Conservation (phyloP, 78 protist genomes). For the Protostelium mycophagum region DNA sequence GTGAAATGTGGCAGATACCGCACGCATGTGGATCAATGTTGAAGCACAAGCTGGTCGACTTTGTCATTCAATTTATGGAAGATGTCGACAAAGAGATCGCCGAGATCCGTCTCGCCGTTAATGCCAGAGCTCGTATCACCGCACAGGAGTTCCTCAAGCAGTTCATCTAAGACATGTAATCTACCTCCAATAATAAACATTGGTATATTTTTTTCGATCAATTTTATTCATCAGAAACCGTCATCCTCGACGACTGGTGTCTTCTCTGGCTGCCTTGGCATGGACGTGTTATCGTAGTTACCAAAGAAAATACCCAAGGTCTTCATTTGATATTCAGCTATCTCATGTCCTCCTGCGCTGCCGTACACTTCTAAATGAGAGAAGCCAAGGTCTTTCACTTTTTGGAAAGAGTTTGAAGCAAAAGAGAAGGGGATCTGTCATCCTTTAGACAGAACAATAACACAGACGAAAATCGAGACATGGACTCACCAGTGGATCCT, state of each 20-base stretch:
- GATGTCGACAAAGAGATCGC: conserved; percentile 94
- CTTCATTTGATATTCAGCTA: background rate
- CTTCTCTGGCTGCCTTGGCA: background rate
- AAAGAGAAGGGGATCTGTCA: background rate
- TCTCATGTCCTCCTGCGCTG: background rate
- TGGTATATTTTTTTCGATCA: no score
- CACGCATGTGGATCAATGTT: no score
- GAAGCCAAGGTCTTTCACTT: background rate
- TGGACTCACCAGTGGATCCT: background rate
- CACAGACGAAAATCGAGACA: no score
- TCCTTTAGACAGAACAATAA: no score
- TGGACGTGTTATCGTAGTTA: background rate
- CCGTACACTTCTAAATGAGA: background rate
- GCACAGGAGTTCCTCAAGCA: conserved; percentile 84
- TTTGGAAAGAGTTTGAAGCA: background rate
- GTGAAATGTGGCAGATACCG: no score
- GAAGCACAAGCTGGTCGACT: conserved; percentile 95
- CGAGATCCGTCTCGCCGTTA: conserved; percentile 85
- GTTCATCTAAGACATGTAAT: conserved; percentile 29
- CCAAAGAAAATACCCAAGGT: background rate
- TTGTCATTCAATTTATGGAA: conserved; percentile 94
- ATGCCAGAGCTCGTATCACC: conserved; percentile 83
- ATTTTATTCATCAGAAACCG: background rate
- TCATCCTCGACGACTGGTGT: background rate
- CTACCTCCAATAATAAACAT: background rate